Percentiles rank a stretch among this genome's conserved stretches.
Evolutionary conservation across 208 protist species (phyloP).

Genomic region (Phytomonas sp.): DNA sequence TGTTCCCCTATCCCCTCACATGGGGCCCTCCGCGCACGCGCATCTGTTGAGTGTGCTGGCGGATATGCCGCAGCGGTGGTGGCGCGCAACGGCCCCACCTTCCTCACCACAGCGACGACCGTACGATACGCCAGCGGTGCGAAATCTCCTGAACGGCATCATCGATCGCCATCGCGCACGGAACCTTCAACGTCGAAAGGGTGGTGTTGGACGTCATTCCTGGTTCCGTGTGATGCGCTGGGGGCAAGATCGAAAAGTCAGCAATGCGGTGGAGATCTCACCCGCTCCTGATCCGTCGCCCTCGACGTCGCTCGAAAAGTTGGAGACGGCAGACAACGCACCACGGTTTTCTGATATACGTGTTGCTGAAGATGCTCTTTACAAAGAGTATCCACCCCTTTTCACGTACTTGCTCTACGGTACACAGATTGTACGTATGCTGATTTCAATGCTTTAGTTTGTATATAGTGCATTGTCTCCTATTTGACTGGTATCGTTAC

Average conservation of each 20-base stretch:
- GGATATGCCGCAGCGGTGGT: slow-evolving; percentile 10
- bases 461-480: not conserved
- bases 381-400: slow-evolving; percentile 7
- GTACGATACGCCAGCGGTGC: not conserved
- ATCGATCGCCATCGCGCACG: not conserved
- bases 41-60: slow-evolving; percentile 18
- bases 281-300: not conserved
- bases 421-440: not conserved
- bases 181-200: not conserved
- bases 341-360: not conserved
- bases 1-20: slow-evolving; percentile 22
- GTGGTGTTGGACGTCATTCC: not conserved
- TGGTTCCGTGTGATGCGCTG: not conserved
- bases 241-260: not conserved
- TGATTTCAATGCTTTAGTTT: slow-evolving; percentile 16
- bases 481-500: not conserved
- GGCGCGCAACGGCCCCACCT: slow-evolving; percentile 3
- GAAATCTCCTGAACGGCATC: not conserved
- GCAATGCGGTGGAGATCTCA: not conserved
- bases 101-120: not conserved
- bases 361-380: slow-evolving; percentile 1
- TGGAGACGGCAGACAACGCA: not conserved
- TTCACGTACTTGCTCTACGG: slow-evolving; percentile 1
- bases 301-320: not conserved
- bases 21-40: slow-evolving; percentile 11